A percentile compares a stretch with the other conserved stretches of the same genome.
Evolutionary conservation across 164 flowering plant species (phyloP).

Genomic region (Tetrastigma voinierianum): DNA sequence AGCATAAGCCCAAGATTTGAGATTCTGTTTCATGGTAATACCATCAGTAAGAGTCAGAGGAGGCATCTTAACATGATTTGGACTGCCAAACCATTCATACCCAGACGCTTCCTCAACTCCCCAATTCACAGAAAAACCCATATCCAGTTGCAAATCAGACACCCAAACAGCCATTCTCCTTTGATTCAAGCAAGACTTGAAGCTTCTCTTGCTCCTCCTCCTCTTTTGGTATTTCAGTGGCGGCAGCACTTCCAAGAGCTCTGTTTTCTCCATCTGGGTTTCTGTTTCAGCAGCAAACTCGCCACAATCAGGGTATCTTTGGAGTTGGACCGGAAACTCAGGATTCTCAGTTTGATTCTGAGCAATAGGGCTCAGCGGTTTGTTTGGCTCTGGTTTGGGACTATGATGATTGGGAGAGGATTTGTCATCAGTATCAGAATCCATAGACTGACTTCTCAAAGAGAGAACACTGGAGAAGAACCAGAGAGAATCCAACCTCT

Average conservation of each 20-base stretch:
- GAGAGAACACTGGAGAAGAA: conserved; percentile 34
- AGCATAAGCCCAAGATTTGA: conserved; percentile 50
- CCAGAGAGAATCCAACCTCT: conserved; percentile 42
- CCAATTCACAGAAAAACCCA: conserved; percentile 17
- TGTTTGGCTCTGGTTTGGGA: conserved; percentile 9
- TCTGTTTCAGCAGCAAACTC: conserved; percentile 9
- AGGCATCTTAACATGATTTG: conserved; percentile 25
- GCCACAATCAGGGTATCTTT: conserved; percentile 6
- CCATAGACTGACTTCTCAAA: neutral
- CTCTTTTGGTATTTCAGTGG: conserved; percentile 5
- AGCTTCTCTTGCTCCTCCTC: conserved; percentile 13
- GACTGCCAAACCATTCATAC: conserved; percentile 10
- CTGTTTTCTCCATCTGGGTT: conserved; percentile 1
- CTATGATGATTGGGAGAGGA: conserved; percentile 6
- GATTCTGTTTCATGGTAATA: conserved; percentile 48
- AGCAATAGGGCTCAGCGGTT: conserved; percentile 10
- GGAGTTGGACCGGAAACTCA: neutral
- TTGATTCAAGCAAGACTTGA: neutral
- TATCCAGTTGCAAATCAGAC: conserved; percentile 10
- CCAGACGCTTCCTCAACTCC: conserved; percentile 11
- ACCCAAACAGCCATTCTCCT: conserved; percentile 13
- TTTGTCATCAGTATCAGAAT: neutral
- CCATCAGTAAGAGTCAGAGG: conserved; percentile 32
- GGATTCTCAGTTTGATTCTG: conserved; percentile 6
- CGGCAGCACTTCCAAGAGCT: neutral